A percentile compares a stretch with the other conserved stretches of the same genome.
phyloP scores from a whole-genome alignment of 148 eudicot genomes.

The Persicaria maculosa region DNA sequence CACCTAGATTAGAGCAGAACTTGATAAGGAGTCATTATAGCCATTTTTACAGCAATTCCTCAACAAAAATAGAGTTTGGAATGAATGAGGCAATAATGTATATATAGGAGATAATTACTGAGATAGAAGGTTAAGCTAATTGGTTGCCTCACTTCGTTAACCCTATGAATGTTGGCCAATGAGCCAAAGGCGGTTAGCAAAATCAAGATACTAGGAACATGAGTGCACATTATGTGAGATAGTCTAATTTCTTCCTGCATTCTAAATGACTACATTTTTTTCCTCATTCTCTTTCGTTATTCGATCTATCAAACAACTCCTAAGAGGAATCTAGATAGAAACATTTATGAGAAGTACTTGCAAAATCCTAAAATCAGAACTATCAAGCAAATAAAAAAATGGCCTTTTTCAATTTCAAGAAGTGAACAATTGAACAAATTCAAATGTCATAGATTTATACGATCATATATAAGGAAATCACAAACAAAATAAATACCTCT shows the following conservation, averaged over 20 bases:
- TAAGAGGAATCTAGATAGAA: background rate
- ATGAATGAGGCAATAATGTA: background rate
- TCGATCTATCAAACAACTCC: background rate
- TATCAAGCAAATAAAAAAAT: background rate
- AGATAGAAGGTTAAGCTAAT: background rate
- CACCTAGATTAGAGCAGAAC: too few species aligned
- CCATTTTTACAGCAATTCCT: too few species aligned
- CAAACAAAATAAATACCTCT: slow-evolving; percentile 39
- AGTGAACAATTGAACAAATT: background rate
- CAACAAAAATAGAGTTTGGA: background rate
- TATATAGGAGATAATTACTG: background rate
- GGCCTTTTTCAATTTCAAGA: background rate
- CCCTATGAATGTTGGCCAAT: background rate
- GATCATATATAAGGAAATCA: background rate
- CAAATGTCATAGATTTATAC: background rate
- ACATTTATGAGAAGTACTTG: background rate
- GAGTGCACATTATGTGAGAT: background rate
- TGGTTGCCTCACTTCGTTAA: background rate
- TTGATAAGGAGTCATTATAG: too few species aligned
- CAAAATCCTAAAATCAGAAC: background rate
- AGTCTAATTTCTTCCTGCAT: background rate
- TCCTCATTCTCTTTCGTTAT: background rate
- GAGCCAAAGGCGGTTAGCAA: background rate
- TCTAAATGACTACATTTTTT: background rate
- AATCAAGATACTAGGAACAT: background rate